phyloP scores from a whole-genome alignment of 169 alveolate species.

The Plasmodium malariae region DNA sequence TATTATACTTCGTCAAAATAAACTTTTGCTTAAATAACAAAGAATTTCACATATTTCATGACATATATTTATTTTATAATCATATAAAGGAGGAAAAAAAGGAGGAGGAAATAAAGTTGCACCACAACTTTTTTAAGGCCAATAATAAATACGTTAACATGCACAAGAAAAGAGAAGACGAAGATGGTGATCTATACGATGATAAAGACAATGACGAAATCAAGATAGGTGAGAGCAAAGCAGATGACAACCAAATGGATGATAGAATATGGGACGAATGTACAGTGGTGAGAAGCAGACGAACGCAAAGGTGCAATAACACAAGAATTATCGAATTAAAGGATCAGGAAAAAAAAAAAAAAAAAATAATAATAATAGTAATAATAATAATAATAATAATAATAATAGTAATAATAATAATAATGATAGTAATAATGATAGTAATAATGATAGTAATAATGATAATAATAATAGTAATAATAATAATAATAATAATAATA shows the following conservation, averaged over 20 bases:
- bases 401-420: background rate
- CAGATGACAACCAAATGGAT: conserved; percentile 38
- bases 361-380: no score
- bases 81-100: conserved; percentile 69
- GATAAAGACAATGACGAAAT: conserved; percentile 51
- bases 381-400: no score
- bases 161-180: no score
- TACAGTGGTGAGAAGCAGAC: no score
- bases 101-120: conserved; percentile 29
- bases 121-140: conserved; percentile 49
- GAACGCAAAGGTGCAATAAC: no score
- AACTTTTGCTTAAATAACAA: conserved; percentile 45
- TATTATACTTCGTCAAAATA: conserved; percentile 46
- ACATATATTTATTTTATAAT: conserved; percentile 32
- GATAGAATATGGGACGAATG: background rate
- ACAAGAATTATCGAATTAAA: no score
- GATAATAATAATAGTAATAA: background rate
- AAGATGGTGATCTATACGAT: conserved; percentile 29
- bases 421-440: background rate
- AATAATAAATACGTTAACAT: background rate
- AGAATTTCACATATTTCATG: conserved; percentile 32
- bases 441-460: background rate
- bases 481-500: background rate
- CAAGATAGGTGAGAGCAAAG: conserved; percentile 14
- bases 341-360: no score